These are phyloP conservation scores for Sphagnum contortum DNA, from an alignment of 225 moss, liverwort and hornwort species.

Conservation along the genomic window DNA sequence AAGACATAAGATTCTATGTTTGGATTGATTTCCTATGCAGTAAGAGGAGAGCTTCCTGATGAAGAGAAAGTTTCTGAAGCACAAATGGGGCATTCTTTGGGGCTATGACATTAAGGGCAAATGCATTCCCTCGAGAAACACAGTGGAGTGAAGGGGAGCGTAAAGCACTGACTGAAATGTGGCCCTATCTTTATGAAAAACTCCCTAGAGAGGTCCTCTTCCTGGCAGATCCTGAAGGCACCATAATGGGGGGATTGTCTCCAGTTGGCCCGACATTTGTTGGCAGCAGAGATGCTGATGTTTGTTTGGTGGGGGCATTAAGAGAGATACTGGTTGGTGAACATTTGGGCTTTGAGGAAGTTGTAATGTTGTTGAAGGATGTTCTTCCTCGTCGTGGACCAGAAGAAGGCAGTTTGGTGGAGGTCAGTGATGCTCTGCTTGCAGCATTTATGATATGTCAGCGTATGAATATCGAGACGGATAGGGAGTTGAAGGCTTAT, in stretches of 20 bases:
- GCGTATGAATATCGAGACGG: conserved; percentile 81
- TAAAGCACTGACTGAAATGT: conserved; percentile 51
- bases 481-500: conserved; percentile 73
- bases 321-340: conserved; percentile 66
- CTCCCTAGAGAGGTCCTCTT: conserved; percentile 69
- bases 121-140: conserved; percentile 50
- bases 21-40: conserved; percentile 18
- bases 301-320: conserved; percentile 56
- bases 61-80: conserved; percentile 53
- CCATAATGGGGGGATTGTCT: conserved; percentile 53
- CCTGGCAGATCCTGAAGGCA: conserved; percentile 76
- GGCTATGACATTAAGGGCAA: conserved; percentile 71
- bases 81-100: conserved; percentile 80
- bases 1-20: no score
- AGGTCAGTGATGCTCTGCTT: conserved; percentile 53
- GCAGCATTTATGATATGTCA: conserved; percentile 76
- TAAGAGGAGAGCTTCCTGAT: conserved; percentile 48
- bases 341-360: conserved; percentile 67
- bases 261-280: conserved; percentile 44
- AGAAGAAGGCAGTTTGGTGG: conserved; percentile 11
- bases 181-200: conserved; percentile 43
- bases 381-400: conserved; percentile 49
- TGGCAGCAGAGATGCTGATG: conserved; percentile 42
- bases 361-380: conserved; percentile 47
- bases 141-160: conserved; percentile 77